phyloP scores from a whole-genome alignment of 2,329 filamentous ascomycete species.

The Myriosclerotinia scirpicola region DNA sequence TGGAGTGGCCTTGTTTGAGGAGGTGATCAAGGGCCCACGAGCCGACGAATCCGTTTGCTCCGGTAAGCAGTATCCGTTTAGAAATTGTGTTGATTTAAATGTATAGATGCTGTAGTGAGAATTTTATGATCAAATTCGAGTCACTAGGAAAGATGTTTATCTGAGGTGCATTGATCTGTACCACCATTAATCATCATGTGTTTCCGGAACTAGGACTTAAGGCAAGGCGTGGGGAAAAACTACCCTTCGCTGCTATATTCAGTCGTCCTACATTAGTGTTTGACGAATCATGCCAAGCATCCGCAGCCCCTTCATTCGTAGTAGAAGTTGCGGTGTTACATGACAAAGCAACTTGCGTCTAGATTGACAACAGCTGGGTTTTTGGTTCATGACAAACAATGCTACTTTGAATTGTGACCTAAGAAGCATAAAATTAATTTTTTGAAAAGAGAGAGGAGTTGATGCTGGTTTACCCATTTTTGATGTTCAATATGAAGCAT shows the following conservation, averaged over 20 bases:
- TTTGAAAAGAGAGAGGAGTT: not conserved
- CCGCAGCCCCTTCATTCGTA: not conserved
- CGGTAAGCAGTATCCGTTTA: constrained; percentile 38
- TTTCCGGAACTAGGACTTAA: not conserved
- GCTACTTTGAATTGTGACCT: not conserved
- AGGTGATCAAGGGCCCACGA: constrained; percentile 38
- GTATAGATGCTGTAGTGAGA: not conserved
- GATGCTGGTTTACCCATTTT: not conserved
- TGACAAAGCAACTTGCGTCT: not conserved
- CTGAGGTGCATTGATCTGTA: not conserved
- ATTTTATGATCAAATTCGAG: not conserved
- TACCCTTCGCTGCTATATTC: too few relatives aligned
- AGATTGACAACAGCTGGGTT: not conserved
- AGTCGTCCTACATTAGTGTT: too few relatives aligned
- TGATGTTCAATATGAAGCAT: not conserved
- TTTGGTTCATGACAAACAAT: not conserved
- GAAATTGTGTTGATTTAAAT: constrained; percentile 26
- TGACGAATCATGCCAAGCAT: not conserved
- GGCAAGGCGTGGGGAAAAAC: not conserved
- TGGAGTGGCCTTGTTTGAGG: constrained; percentile 35
- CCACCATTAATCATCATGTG: not conserved
- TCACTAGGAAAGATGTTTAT: not conserved
- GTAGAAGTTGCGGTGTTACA: not conserved
- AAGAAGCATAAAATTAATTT: not conserved
- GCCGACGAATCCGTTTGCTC: constrained; percentile 40